Conservation (phyloP, 148 eudicot genomes). For the Amaranthus palmeri region DNA sequence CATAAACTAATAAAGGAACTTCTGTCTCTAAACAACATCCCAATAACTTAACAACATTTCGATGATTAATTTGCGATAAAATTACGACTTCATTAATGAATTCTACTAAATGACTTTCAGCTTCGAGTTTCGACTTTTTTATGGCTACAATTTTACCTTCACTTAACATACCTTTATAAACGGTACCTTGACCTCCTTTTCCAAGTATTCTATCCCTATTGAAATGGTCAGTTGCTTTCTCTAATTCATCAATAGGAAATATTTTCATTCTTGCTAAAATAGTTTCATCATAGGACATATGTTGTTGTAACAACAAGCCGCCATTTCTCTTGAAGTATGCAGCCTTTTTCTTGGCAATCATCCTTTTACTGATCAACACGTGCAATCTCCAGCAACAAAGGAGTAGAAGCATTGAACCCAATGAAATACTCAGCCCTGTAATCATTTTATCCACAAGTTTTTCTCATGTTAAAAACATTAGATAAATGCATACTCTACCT, state of each 20-base stretch:
- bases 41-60: conserved; percentile 23
- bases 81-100: conserved; percentile 24
- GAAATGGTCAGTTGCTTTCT: conserved; percentile 21
- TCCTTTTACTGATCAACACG: background rate
- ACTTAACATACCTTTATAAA: conserved; percentile 21
- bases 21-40: conserved; percentile 9
- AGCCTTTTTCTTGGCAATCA: conserved; percentile 5
- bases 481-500: too few relatives aligned
- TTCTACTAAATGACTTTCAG: conserved; percentile 17
- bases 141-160: conserved; percentile 24
- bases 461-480: too few relatives aligned
- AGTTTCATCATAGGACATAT: conserved; percentile 11
- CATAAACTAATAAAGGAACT: conserved; percentile 24
- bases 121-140: conserved; percentile 17
- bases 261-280: conserved; percentile 12
- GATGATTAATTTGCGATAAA: conserved; percentile 26
- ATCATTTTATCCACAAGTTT: too few relatives aligned
- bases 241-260: conserved; percentile 14
- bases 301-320: conserved; percentile 3
- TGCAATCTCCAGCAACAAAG: conserved; percentile 10
- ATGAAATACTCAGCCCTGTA: conserved; percentile 11
- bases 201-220: conserved; percentile 22
- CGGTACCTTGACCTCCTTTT: conserved; percentile 27
- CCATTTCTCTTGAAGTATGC: conserved; percentile 25
- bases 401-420: conserved; percentile 10